Percentiles rank a stretch among this genome's conserved stretches.
phyloP scores from a whole-genome alignment of 148 eudicot species.

The Beta vulgaris region DNA sequence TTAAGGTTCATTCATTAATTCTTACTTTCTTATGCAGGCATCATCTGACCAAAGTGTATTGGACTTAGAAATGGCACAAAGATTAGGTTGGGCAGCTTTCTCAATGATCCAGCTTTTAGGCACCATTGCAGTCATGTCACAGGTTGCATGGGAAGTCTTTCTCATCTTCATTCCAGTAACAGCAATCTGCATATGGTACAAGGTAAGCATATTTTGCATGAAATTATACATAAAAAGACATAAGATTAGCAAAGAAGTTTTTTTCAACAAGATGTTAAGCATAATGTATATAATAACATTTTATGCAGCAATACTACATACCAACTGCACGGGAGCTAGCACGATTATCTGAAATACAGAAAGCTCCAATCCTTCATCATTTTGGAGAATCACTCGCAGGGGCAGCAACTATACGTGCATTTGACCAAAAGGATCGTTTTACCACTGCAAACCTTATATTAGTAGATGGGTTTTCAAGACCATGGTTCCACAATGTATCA shows the following conservation, averaged over 20 bases:
- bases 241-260: neutral
- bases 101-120: conserved; percentile 84
- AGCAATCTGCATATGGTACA: conserved; percentile 87
- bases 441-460: conserved; percentile 59
- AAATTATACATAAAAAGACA: neutral
- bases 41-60: conserved; percentile 93
- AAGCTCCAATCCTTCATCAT: conserved; percentile 94
- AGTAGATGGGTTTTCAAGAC: conserved; percentile 71
- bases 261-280: neutral
- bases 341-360: conserved; percentile 80
- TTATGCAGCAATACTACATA: conserved; percentile 82
- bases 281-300: neutral
- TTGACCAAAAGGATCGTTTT: conserved; percentile 73
- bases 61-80: conserved; percentile 87
- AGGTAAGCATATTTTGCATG: conserved; percentile 38
- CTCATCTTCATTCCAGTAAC: conserved; percentile 90
- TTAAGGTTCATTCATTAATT: neutral
- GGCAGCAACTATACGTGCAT: conserved; percentile 96
- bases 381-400: conserved; percentile 97
- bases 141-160: conserved; percentile 98
- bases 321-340: conserved; percentile 98
- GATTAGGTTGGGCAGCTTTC: conserved; percentile 91
- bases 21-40: conserved; percentile 50
- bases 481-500: conserved; percentile 94
- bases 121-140: conserved; percentile 94